Evolutionary conservation across 352 stramenopile genomes (phyloP).

Genomic region (Phytophthora fragariaefolia): DNA sequence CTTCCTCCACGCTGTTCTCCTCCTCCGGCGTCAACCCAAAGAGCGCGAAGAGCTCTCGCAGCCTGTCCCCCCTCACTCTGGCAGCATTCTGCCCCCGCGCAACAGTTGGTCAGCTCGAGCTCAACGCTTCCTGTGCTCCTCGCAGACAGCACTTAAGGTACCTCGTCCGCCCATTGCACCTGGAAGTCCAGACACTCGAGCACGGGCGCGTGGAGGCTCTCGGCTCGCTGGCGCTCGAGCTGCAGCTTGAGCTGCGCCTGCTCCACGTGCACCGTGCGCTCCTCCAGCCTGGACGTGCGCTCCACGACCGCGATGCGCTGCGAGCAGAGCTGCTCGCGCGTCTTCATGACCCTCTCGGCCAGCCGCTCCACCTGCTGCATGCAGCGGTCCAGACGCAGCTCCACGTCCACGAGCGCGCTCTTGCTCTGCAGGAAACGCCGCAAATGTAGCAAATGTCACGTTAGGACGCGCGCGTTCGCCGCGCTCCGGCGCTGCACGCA

Average conservation of each 20-base stretch:
- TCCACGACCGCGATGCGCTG: conserved; percentile 71
- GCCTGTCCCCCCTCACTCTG: conserved; percentile 65
- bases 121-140: too few relatives aligned
- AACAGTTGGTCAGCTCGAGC: too few relatives aligned
- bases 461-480: background rate
- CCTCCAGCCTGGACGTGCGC: conserved; percentile 55
- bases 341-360: conserved; percentile 73
- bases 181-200: conserved; percentile 77
- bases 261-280: conserved; percentile 48
- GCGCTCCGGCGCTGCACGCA: conserved; percentile 31
- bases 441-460: conserved; percentile 1
- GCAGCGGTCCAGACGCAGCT: conserved; percentile 52
- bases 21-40: conserved; percentile 49
- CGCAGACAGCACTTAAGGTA: too few relatives aligned
- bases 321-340: conserved; percentile 69
- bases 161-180: conserved; percentile 64
- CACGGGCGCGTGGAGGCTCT: conserved; percentile 56
- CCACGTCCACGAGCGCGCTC: conserved; percentile 55
- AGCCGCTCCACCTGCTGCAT: conserved; percentile 68
- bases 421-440: conserved; percentile 48
- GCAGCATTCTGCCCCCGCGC: conserved; percentile 60
- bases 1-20: conserved; percentile 9
- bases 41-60: conserved; percentile 74
- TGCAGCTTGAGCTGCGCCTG: conserved; percentile 52
- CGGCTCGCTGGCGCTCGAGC: conserved; percentile 34